A percentile compares a stretch with the other conserved stretches of the same genome.
phyloP scores from a whole-genome alignment of 192 early-diverging fungal genomes.

The Geranomyces michiganensis region DNA sequence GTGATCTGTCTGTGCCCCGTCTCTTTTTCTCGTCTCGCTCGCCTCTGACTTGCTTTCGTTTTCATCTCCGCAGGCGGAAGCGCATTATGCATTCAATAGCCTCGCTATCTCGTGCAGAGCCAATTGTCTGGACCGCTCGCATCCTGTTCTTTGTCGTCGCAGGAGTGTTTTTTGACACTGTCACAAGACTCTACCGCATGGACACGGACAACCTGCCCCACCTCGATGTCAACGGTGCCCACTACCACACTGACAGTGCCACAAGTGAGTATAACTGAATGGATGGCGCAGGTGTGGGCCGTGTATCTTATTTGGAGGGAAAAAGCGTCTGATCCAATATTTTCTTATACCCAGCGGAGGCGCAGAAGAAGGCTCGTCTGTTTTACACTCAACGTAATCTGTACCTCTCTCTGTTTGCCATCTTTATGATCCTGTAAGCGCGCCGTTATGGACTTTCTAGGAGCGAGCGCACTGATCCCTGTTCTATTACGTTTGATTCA shows the following conservation, averaged over 20 bases:
- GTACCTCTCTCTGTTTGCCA: slow-evolving; percentile 51
- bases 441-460: not conserved
- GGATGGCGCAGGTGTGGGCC: too few relatives aligned
- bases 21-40: not conserved
- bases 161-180: slow-evolving; percentile 51
- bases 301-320: too few relatives aligned
- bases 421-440: slow-evolving; percentile 54
- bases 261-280: too few relatives aligned
- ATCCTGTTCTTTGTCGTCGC: slow-evolving; percentile 48
- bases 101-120: slow-evolving; percentile 36
- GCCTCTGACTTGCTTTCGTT: not conserved
- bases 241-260: not conserved
- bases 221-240: not conserved
- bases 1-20: too few relatives aligned
- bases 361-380: slow-evolving; percentile 31
- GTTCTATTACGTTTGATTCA: not conserved
- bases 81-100: slow-evolving; percentile 36
- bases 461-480: not conserved
- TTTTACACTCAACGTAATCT: slow-evolving; percentile 57
- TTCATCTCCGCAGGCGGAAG: slow-evolving; percentile 34
- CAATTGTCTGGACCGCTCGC: slow-evolving; percentile 44
- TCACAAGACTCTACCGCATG: slow-evolving; percentile 44
- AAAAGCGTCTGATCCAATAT: too few relatives aligned
- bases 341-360: not conserved
- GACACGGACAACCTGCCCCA: slow-evolving; percentile 25